Conservation (phyloP, 345 rosid species). For the Stellera chamaejasme region DNA sequence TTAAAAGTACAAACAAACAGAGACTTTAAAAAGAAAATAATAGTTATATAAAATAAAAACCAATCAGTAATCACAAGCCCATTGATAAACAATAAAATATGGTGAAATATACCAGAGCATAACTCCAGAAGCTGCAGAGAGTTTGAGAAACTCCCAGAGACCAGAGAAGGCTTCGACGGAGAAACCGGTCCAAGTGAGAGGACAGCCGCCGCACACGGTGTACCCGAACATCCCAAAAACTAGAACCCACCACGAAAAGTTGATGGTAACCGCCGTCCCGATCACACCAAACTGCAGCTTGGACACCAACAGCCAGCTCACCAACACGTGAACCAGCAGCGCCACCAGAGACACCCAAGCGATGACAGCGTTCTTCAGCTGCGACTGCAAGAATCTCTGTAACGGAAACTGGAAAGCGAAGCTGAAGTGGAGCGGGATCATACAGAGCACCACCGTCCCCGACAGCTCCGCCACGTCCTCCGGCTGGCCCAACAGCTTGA, state of each 20-base stretch:
- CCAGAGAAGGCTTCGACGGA: conserved; percentile 65
- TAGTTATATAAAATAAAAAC: neutral
- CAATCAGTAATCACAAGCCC: neutral
- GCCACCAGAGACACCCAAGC: conserved; percentile 44
- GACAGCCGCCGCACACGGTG: conserved; percentile 49
- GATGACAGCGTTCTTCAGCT: conserved; percentile 45
- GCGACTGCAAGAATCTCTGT: conserved; percentile 71
- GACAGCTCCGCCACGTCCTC: conserved; percentile 49
- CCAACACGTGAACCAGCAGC: conserved; percentile 40
- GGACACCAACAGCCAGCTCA: conserved; percentile 60
- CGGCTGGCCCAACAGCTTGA: conserved; percentile 62
- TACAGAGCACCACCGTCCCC: conserved; percentile 34
- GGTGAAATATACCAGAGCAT: conserved; percentile 50
- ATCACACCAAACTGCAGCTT: conserved; percentile 40
- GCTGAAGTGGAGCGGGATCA: conserved; percentile 74
- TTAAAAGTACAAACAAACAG: neutral
- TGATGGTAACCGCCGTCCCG: conserved; percentile 46
- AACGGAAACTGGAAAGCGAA: conserved; percentile 66
- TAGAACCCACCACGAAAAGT: conserved; percentile 68
- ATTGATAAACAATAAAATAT: neutral
- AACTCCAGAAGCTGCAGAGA: conserved; percentile 76
- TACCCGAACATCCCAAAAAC: conserved; percentile 35
- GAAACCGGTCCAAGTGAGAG: conserved; percentile 78
- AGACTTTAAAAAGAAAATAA: neutral
- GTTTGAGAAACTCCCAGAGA: conserved; percentile 65